Evolutionary conservation across 1,139 yeast genomes (phyloP), one percentile per base, ranked within the genome.

Genomic region (Diutina siamensis): DNA sequence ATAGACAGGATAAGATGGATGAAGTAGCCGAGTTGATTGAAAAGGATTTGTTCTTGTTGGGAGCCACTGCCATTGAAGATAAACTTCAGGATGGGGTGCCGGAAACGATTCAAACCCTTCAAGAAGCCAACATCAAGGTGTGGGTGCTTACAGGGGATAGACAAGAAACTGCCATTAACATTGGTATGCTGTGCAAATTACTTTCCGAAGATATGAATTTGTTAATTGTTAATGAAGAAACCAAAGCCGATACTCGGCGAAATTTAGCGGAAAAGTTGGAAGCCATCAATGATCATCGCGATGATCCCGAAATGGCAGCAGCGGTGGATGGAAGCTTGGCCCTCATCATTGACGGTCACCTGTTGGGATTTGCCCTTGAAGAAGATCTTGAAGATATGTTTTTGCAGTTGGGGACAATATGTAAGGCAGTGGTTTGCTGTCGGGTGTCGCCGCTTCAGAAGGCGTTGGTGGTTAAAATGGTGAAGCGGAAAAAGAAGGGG

Each of bases 71-170:
- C 1, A 92, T 94, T 60, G 99, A 94, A 61, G 99, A 94, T 61
- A 89, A 92, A 58, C 71, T 94, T 47, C 99, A 94, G 65, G 98
- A 92, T 49, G 98, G 97, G 35, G 99, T 94, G 13, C 97, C 98
- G 1, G 98, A 94, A 54, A 88, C 98, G 1, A 94, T 94, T 49
- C 92, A 86, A 52, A 85, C 95, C 3, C 71, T 94, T 48, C 98
- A 92, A 61, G 86, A 84, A 48, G 99, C 99, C 0, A 97, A 97
- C 15, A 88, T 94, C 54, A 92, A 88, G 60, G 76, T 94, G 20
- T 94, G 98, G 99, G 97, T 94, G 31, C 71, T 94, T 48, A 94
- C 99, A 9, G 99, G 99, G 54, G 99, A 94, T 60, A 76, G 96
- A 58, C 98, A 92, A 61, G 99, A 94, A 63, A 94, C 99, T n/a